phyloP scores from a whole-genome alignment of 352 stramenopile species.

The Pythium dissotocum region DNA sequence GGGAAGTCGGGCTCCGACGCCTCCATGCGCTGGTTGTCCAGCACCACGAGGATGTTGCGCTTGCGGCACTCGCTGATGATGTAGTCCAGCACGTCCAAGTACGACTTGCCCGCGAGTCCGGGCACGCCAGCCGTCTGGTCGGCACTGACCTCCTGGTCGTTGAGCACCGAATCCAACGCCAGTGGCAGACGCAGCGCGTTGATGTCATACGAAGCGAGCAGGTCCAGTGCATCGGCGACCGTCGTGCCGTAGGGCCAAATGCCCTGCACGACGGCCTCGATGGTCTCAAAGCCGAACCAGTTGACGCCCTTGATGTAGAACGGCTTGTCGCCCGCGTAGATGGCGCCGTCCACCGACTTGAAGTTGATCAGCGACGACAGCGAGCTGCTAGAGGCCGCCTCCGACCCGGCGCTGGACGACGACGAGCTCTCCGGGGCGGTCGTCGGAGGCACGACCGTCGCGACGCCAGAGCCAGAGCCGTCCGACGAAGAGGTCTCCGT shows the following conservation, averaged over 20 bases:
- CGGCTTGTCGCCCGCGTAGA: conserved; percentile 52
- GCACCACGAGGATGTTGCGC: conserved; percentile 69
- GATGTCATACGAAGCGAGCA: conserved; percentile 48
- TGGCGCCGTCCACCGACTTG: conserved; percentile 53
- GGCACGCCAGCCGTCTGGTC: conserved; percentile 48
- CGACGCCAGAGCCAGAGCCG: background rate
- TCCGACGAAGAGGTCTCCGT: conserved; percentile 6
- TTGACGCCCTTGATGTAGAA: conserved; percentile 76
- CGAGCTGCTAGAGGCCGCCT: background rate
- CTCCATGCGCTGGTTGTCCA: conserved; percentile 68
- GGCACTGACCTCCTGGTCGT: conserved; percentile 42
- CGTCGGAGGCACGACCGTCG: background rate
- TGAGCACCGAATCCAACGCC: conserved; percentile 65
- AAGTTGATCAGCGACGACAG: conserved; percentile 51
- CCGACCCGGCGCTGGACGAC: background rate
- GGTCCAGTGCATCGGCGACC: conserved; percentile 47
- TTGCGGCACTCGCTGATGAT: conserved; percentile 54
- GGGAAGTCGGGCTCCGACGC: conserved; percentile 60
- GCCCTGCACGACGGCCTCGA: conserved; percentile 58
- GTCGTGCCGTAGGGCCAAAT: conserved; percentile 69
- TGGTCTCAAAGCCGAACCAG: conserved; percentile 69
- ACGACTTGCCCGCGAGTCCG: conserved; percentile 48
- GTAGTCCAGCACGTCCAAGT: conserved; percentile 61
- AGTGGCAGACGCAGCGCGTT: conserved; percentile 65
- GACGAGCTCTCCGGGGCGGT: background rate